These are phyloP conservation scores for Zalerion maritima DNA, from an alignment of 495 filamentous ascomycete species.

Conservation along the genomic window DNA sequence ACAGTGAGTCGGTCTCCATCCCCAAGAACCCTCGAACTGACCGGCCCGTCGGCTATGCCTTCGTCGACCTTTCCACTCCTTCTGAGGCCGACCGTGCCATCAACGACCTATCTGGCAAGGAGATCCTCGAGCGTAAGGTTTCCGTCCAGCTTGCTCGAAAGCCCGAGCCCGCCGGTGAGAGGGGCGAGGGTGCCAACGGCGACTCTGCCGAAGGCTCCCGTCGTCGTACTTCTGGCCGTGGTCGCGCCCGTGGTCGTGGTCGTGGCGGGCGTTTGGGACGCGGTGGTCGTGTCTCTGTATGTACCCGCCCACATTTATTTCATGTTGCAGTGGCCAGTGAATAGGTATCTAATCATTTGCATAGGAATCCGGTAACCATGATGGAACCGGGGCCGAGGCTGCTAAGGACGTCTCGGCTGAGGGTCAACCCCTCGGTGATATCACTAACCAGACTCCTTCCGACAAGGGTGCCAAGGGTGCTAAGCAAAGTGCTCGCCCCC, in stretches of 20 bases:
- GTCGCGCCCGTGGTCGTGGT: constrained; percentile 53
- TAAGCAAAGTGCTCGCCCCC: constrained; percentile 30
- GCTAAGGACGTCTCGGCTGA: constrained; percentile 12
- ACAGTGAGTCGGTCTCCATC: constrained; percentile 95
- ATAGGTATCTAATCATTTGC: too few relatives aligned
- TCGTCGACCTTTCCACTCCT: constrained; percentile 91
- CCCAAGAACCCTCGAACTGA: constrained; percentile 97
- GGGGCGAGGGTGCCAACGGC: constrained; percentile 51
- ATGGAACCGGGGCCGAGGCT: constrained; percentile 10
- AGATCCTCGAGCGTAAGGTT: constrained; percentile 94
- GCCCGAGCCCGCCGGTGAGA: constrained; percentile 72
- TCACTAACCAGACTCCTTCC: constrained; percentile 33
- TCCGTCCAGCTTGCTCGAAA: constrained; percentile 97
- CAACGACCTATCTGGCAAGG: constrained; percentile 83
- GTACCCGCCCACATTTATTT: too few relatives aligned
- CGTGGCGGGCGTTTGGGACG: constrained; percentile 57
- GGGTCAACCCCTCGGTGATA: constrained; percentile 37
- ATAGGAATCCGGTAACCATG: too few relatives aligned
- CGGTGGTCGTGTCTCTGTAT: constrained; percentile 59
- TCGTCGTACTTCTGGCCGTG: constrained; percentile 63
- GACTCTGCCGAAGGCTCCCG: constrained; percentile 60
- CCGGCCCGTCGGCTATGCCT: constrained; percentile 96
- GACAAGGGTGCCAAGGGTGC: constrained; percentile 28
- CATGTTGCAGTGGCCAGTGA: too few relatives aligned
- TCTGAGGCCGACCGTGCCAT: constrained; percentile 91